Evolutionary conservation across 331 rosid species (phyloP).

Genomic region (Cydonia oblonga): DNA sequence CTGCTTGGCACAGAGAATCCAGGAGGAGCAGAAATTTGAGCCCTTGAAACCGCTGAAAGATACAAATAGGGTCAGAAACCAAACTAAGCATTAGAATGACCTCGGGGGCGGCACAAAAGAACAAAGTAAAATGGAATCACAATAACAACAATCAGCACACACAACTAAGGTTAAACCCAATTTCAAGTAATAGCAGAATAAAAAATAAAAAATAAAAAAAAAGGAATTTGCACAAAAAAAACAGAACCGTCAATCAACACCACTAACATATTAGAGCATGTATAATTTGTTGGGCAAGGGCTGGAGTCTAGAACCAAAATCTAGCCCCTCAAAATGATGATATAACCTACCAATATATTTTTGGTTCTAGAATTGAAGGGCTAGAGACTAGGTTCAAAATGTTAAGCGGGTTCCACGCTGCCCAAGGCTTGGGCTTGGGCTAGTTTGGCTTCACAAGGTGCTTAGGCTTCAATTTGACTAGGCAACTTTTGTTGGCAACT

Average conservation of each 20-base stretch:
- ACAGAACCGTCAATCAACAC: not conserved
- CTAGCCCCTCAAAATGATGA: no score
- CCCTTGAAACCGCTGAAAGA: slow-evolving; percentile 51
- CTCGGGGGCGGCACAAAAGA: not conserved
- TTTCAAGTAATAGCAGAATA: not conserved
- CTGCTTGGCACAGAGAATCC: slow-evolving; percentile 74
- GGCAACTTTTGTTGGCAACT: no score
- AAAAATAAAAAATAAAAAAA: no score
- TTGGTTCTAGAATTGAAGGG: no score
- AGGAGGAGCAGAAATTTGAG: slow-evolving; percentile 78
- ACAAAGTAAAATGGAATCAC: not conserved
- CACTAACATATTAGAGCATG: not conserved
- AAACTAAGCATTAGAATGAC: not conserved
- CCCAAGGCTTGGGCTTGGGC: no score
- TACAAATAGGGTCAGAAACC: slow-evolving; percentile 1
- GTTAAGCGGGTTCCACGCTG: no score
- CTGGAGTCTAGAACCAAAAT: no score
- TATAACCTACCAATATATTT: no score
- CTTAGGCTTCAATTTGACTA: no score
- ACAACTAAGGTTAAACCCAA: not conserved
- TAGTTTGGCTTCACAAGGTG: no score
- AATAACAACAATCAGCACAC: not conserved
- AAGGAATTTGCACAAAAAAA: not conserved
- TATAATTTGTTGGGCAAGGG: no score
- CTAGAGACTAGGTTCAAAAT: no score